A percentile compares a stretch with the other conserved stretches of the same genome.
phyloP scores from a whole-genome alignment of 1,284 basidiomycete species.

The Rhodotorula mucilaginosa region DNA sequence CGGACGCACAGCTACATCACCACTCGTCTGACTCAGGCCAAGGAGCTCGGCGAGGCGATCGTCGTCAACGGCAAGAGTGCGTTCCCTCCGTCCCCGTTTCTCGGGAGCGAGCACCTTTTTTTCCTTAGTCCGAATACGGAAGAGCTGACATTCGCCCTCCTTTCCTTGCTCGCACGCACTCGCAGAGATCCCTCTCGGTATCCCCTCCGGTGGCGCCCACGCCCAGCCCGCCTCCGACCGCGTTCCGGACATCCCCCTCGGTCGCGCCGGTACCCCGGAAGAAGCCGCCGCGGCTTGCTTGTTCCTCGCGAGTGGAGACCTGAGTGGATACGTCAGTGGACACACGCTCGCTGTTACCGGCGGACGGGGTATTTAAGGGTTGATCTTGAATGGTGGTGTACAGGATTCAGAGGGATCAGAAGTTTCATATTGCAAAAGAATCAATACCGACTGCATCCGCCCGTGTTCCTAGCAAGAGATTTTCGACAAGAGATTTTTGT shows the following conservation, averaged over 20 bases:
- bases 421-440: too few species aligned
- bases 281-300: slow-evolving; percentile 64
- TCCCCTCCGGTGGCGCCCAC: slow-evolving; percentile 20
- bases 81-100: slow-evolving; percentile 49
- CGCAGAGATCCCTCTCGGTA: slow-evolving; percentile 23
- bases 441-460: too few species aligned
- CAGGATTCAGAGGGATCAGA: too few species aligned
- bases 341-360: slow-evolving; percentile 64
- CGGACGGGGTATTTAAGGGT: slow-evolving; percentile 43
- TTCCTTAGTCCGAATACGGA: neutral
- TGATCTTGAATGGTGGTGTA: too few species aligned
- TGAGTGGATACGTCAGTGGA: slow-evolving; percentile 75
- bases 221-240: slow-evolving; percentile 17
- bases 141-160: neutral
- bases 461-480: too few species aligned
- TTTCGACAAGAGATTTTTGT: too few species aligned
- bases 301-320: slow-evolving; percentile 56
- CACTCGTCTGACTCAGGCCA: slow-evolving; percentile 56
- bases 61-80: slow-evolving; percentile 71
- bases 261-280: slow-evolving; percentile 69
- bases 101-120: too few species aligned
- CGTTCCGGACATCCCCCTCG: slow-evolving; percentile 58
- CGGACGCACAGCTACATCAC: slow-evolving; percentile 28
- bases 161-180: neutral
- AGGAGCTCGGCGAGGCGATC: slow-evolving; percentile 72